Base-by-base conservation (phyloP, 148 eudicot species). In the Amaranthus cruentus region DNA sequence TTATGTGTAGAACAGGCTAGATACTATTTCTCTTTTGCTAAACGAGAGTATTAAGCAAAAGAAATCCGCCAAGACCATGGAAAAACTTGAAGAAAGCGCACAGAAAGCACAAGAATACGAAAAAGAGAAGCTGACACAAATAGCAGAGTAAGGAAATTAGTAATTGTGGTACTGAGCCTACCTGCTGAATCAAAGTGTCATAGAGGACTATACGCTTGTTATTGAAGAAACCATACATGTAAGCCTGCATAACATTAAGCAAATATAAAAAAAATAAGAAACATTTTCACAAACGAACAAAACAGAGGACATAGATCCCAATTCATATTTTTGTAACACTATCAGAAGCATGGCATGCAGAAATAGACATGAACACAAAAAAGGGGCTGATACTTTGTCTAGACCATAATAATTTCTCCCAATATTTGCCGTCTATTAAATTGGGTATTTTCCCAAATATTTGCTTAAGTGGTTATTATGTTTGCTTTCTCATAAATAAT, bases 141-240 rank as follows among this genome's bases (percentile, higher is more conserved):
- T 9, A 6, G 46, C 11, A n/a, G 14, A 66, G 69, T 38, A 51
- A 43, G 43, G 59, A 67, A 54, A 4, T 57, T 28, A 64, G 38
- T 66, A 55, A 48, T 51, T 65, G 47, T 9, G 56, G 44, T 47
- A 61, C n/a, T 28, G 55, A 53, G 43, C 86, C 55, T 57, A 96
- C 99, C 99, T 96, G 99, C 72, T 96, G 92, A 70, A 96, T 85
- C 86, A 96, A 79, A 76, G 99, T 96, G 80, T 96, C 99, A 64
- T 85, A 96, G 53, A 96, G 96, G 74, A 96, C 99, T 62, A 96
- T 92, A 46, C 97, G 88, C 84, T 96, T 96, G 90, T 96, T 96
- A 51, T 96, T 96, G 77, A 96, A 92, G 84, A 96, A 96, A 50
- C 99, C 99, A 76, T 92, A 96, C 99, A 96, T 96, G 85, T 96